phyloP scores from a whole-genome alignment of 371 early-diverging fungal species.

The Chytridium lagenaria region DNA sequence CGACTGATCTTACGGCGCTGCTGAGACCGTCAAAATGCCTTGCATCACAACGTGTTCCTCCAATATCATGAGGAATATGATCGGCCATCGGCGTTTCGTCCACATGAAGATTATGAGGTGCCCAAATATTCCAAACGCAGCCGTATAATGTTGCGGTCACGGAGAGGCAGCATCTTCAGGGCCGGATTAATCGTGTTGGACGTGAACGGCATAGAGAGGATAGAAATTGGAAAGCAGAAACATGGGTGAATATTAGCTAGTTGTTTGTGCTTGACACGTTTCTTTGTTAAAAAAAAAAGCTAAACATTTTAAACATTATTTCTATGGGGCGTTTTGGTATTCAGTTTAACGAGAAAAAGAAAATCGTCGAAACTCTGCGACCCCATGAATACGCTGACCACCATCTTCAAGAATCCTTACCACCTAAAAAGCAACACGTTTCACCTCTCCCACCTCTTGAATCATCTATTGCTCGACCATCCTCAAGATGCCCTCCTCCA shows the following conservation, averaged over 20 bases:
- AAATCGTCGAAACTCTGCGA: background rate
- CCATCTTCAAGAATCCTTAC: no score
- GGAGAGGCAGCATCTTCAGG: background rate
- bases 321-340: no score
- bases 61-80: background rate
- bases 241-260: background rate
- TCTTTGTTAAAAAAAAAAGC: no score
- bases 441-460: no score
- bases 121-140: background rate
- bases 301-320: no score
- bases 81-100: no score
- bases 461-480: background rate
- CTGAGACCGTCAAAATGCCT: slow-evolving; percentile 15
- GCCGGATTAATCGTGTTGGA: background rate
- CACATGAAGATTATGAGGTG: no score
- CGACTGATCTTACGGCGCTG: slow-evolving; percentile 32
- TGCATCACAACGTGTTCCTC: background rate
- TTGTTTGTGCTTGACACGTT: no score
- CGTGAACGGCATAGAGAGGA: background rate
- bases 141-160: background rate
- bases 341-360: slow-evolving; percentile 6
- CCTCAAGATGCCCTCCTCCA: background rate
- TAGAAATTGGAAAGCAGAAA: slow-evolving; percentile 11
- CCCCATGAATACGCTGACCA: no score
- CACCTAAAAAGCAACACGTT: no score